Percentiles rank a stretch among this genome's conserved stretches.
phyloP scores from a whole-genome alignment of 2,329 filamentous ascomycete species.

The Colletotrichum sojae region DNA sequence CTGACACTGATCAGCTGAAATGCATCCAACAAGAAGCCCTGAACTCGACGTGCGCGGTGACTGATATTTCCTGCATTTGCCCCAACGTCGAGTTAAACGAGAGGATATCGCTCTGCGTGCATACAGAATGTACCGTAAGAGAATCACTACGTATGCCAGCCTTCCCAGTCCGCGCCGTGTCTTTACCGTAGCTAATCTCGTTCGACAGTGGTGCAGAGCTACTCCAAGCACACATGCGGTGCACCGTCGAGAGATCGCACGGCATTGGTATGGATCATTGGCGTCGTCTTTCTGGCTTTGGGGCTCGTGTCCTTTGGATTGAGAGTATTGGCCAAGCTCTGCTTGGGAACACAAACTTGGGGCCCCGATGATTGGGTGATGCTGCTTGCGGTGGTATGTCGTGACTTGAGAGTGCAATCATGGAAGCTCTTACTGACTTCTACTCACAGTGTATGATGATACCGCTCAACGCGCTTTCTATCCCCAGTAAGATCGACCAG shows the following conservation, averaged over 20 bases:
- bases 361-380: slow-evolving; percentile 59
- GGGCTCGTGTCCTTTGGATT: slow-evolving; percentile 49
- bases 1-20: slow-evolving; percentile 39
- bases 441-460: slow-evolving; percentile 24
- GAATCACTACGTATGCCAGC: slow-evolving; percentile 34
- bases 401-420: too few relatives aligned
- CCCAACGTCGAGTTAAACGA: slow-evolving; percentile 43
- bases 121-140: slow-evolving; percentile 40
- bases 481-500: slow-evolving; percentile 13
- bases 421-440: slow-evolving; percentile 16
- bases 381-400: slow-evolving; percentile 49
- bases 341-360: slow-evolving; percentile 47
- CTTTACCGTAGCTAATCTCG: background rate
- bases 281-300: slow-evolving; percentile 46
- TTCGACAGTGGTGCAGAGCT: slow-evolving; percentile 37
- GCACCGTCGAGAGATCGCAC: slow-evolving; percentile 46
- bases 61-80: slow-evolving; percentile 44
- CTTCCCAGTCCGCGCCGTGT: background rate
- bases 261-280: slow-evolving; percentile 45
- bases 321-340: slow-evolving; percentile 47
- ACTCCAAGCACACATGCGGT: slow-evolving; percentile 46
- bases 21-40: slow-evolving; percentile 41
- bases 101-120: slow-evolving; percentile 42
- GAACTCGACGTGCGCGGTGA: slow-evolving; percentile 34
- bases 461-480: slow-evolving; percentile 27